Percentiles rank a stretch among this genome's conserved stretches.
Conservation (phyloP, 352 stramenopile species). For the Elongisporangium anandrum region DNA sequence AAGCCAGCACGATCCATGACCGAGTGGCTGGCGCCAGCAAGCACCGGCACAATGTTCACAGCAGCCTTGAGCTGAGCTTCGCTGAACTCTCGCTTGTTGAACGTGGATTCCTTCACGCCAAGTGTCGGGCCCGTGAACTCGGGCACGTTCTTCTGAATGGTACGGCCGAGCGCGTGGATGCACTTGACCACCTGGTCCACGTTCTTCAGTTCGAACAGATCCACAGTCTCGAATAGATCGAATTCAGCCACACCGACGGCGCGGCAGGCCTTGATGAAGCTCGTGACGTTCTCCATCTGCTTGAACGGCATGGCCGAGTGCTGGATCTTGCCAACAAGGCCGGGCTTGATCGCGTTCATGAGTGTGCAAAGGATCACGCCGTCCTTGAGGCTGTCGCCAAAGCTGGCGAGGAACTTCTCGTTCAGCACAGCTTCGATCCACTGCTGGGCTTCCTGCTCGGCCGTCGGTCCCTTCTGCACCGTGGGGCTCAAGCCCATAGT, state of each 20-base stretch:
- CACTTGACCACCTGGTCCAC: slow-evolving; percentile 79
- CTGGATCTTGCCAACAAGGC: slow-evolving; percentile 53
- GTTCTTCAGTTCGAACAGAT: slow-evolving; percentile 88
- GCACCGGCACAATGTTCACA: slow-evolving; percentile 42
- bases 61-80: slow-evolving; percentile 64
- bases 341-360: slow-evolving; percentile 73
- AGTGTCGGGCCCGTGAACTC: slow-evolving; percentile 67
- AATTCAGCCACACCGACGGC: slow-evolving; percentile 80
- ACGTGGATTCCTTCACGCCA: slow-evolving; percentile 67
- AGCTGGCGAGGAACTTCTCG: slow-evolving; percentile 62
- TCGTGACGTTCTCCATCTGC: slow-evolving; percentile 90
- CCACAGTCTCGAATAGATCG: slow-evolving; percentile 89
- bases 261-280: slow-evolving; percentile 80
- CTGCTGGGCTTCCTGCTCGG: slow-evolving; percentile 61
- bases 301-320: slow-evolving; percentile 79
- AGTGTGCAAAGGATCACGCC: slow-evolving; percentile 74
- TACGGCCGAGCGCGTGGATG: slow-evolving; percentile 75
- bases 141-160: slow-evolving; percentile 68
- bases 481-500: slow-evolving; percentile 34
- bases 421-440: slow-evolving; percentile 78
- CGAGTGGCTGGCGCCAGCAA: slow-evolving; percentile 46
- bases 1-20: slow-evolving; percentile 66
- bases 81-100: slow-evolving; percentile 62
- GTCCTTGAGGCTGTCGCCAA: slow-evolving; percentile 74
- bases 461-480: slow-evolving; percentile 18